Evolutionary conservation across 1,284 basidiomycete genomes (phyloP).

Genomic region (Uromyces viciae-fabae): DNA sequence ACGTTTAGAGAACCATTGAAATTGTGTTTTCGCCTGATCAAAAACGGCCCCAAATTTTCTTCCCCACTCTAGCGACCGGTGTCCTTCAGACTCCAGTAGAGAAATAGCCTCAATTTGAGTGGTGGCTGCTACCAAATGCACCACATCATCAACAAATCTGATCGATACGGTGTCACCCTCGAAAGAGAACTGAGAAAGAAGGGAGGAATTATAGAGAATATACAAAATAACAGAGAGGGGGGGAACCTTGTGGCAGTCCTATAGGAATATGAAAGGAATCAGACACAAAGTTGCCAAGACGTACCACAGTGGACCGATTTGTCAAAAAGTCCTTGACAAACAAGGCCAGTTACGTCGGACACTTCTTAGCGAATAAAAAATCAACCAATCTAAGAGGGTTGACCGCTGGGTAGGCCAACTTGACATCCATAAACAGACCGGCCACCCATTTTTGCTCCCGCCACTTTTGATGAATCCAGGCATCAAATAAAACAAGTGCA

Average conservation of each 20-base stretch:
- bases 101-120: not conserved
- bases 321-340: not conserved
- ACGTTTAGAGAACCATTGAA: not conserved
- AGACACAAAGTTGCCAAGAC: not conserved
- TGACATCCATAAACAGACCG: constrained; percentile 2
- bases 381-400: not conserved
- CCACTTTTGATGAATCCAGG: too few species aligned
- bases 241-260: constrained; percentile 20
- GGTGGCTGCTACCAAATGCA: not conserved
- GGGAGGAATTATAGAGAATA: constrained; percentile 3
- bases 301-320: not conserved
- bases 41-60: not conserved
- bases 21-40: not conserved
- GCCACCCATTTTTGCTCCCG: not conserved
- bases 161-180: not conserved
- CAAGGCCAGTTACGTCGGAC: not conserved
- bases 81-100: not conserved
- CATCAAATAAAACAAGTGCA: too few species aligned
- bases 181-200: not conserved
- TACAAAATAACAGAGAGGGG: constrained; percentile 23
- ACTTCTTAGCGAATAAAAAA: not conserved
- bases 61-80: not conserved
- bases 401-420: constrained; percentile 10
- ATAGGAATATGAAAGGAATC: not conserved
- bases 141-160: constrained; percentile 18